phyloP scores from a whole-genome alignment of 306 rosid species.

The Prunus persica region Prunus_persica_NCBIv2 NC_034016.1:4467001-4467500 shows the following conservation, averaged over 20 bases:
- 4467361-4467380: constrained; percentile 89
- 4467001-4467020: constrained; percentile 50
- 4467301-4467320: constrained; percentile 65
- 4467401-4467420: constrained; percentile 72
- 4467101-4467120: constrained; percentile 23
- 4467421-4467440: constrained; percentile 72
- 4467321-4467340: constrained; percentile 78
- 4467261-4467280: constrained; percentile 75
- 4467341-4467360: constrained; percentile 89
- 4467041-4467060: constrained; percentile 56
- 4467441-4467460: constrained; percentile 70
- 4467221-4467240: constrained; percentile 29
- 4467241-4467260: constrained; percentile 80
- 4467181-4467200: constrained; percentile 29
- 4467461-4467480: constrained; percentile 86
- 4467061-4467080: constrained; percentile 45
- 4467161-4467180: constrained; percentile 35
- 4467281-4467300: constrained; percentile 42
- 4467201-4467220: constrained; percentile 28
- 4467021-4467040: constrained; percentile 46
- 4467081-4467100: constrained; percentile 14
- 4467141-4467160: constrained; percentile 19
- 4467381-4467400: constrained; percentile 75
- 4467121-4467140: constrained; percentile 4
- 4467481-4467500: constrained; percentile 90